Evolutionary conservation across 2,329 filamentous ascomycete genomes (phyloP).

Genomic region (Alternaria triticina): DNA sequence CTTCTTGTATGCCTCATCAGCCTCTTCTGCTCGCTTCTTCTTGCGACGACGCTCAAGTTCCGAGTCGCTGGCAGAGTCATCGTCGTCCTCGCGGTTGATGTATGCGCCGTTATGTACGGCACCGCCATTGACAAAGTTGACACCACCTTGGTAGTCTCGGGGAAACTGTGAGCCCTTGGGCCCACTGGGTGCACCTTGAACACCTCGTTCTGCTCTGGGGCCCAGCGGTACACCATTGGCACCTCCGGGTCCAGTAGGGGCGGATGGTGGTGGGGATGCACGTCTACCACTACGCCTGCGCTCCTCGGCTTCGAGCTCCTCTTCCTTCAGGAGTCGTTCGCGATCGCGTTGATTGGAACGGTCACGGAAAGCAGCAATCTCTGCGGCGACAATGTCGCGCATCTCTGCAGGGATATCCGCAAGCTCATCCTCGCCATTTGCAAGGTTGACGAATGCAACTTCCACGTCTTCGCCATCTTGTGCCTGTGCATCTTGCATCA

Average conservation of each 20-base stretch:
- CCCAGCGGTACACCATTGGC: conserved; percentile 80
- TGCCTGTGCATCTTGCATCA: conserved; percentile 68
- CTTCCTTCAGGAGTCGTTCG: conserved; percentile 85
- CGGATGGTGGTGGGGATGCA: conserved; percentile 65
- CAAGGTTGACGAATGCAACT: conserved; percentile 86
- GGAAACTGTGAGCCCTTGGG: conserved; percentile 71
- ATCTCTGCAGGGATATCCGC: conserved; percentile 95
- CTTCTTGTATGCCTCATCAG: conserved; percentile 81
- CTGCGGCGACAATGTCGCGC: conserved; percentile 90
- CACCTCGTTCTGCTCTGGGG: conserved; percentile 66
- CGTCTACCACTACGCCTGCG: conserved; percentile 73
- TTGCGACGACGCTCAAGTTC: conserved; percentile 78
- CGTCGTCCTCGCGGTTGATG: conserved; percentile 76
- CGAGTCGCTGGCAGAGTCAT: conserved; percentile 84
- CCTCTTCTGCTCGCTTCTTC: conserved; percentile 74
- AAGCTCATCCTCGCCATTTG: conserved; percentile 80
- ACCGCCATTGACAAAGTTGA: conserved; percentile 83
- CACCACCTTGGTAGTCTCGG: conserved; percentile 75
- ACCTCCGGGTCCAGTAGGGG: conserved; percentile 66
- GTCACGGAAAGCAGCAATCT: conserved; percentile 94
- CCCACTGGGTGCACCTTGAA: conserved; percentile 77
- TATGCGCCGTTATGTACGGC: conserved; percentile 64
- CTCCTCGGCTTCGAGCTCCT: conserved; percentile 89
- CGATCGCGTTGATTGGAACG: conserved; percentile 86
- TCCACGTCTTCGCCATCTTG: conserved; percentile 71